Percentiles rank a stretch among this genome's conserved stretches.
These are phyloP conservation scores for Gryganskiella cystojenkinii DNA, from an alignment of 192 early-diverging fungal genomes.

Conservation along the genomic window DNA sequence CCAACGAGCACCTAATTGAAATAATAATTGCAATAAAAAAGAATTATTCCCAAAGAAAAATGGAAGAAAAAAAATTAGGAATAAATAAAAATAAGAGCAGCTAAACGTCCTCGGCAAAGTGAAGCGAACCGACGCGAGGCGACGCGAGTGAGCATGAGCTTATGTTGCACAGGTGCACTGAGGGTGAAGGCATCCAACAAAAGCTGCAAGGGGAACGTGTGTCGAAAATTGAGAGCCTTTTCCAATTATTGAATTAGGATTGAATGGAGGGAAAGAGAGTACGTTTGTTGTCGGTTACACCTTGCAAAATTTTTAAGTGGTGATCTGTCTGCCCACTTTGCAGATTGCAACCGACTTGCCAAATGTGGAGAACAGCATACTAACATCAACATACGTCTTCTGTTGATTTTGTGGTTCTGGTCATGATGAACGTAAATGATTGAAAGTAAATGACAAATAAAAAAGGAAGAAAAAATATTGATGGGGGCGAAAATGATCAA, in stretches of 20 bases:
- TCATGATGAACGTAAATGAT: neutral
- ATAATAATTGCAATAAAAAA: too few relatives aligned
- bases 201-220: too few relatives aligned
- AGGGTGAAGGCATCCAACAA: neutral
- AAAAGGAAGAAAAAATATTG: neutral
- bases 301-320: neutral
- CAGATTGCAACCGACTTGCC: neutral
- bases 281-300: neutral
- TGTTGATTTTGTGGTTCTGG: neutral
- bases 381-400: neutral
- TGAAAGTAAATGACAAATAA: neutral
- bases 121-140: conserved; percentile 25
- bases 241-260: neutral
- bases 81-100: neutral
- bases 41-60: neutral
- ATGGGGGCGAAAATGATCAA: neutral
- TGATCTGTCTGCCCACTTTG: neutral
- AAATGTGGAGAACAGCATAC: conserved; percentile 28
- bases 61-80: neutral
- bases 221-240: too few relatives aligned
- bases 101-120: conserved; percentile 1
- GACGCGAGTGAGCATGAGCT: conserved; percentile 19
- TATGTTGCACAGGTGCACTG: neutral
- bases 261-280: neutral
- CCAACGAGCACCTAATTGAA: conserved; percentile 47